Base-by-base conservation (phyloP, 2,329 filamentous ascomycete genomes). In the Neopestalotiopsis clavispora region DNA sequence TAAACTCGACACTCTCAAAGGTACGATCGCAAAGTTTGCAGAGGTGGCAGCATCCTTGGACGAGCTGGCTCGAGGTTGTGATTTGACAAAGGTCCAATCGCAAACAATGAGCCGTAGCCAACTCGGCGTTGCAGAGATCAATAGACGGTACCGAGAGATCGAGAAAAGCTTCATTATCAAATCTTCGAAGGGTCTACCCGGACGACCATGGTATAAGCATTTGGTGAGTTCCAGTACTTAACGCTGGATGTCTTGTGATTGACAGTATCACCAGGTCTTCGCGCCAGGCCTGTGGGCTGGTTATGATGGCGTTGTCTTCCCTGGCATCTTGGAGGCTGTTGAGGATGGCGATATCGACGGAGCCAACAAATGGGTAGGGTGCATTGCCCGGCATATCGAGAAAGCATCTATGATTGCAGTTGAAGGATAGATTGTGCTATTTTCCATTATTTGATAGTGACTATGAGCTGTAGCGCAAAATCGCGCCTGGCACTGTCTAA, bases 141-240 rank as follows among this genome's bases (percentile, higher is more conserved):
- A 69, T 45, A 64, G 61, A 40, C 30, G 45, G 4, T 70, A 69
- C 49, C 69, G 67, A 52, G 61, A 66, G 14, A 30, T 71, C 20
- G 69, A 70, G 45, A 69, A 63, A 34, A 49, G 49, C 34, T 71
- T 70, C 32, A 40, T 71, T 4, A 23, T 56, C 2, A 14, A 66
- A 17, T 34, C 66, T 4, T 20, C 49, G 5, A 61, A 30, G 20
- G 66, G 69, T 2, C 63, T 70, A 38, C 69, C 65, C 5, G 67
- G 69, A 28, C 57, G 70, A 20, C 69, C 65, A 28, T 71, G 70
- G 70, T 71, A 70, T 23, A 70, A 67, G 30, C 69, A 70, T 64
- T 17, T 64, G 57, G 57, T 60, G 28, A 32, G 57, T 28, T 14
- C 28, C 2, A 30, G 13, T 56, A 6, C 13, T 20, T 1, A 23